phyloP scores from a whole-genome alignment of 495 filamentous ascomycete genomes.

The Penicillium odoratum region DNA sequence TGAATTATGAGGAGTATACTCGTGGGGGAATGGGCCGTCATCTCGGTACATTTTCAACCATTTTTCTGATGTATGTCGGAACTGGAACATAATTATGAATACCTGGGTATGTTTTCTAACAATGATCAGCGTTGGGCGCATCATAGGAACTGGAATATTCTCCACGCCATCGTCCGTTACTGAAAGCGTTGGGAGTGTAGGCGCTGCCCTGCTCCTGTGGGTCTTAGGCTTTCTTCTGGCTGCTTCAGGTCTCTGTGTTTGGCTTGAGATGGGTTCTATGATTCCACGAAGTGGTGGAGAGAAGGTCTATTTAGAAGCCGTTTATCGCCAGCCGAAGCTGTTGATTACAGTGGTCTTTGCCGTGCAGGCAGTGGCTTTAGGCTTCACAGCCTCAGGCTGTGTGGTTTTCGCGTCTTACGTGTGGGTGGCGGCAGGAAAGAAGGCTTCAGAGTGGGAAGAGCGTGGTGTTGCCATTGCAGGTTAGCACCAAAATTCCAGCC shows the following conservation, averaged over 20 bases:
- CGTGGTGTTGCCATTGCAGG: slow-evolving; percentile 29
- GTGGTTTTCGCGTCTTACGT: slow-evolving; percentile 42
- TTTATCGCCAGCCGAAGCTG: slow-evolving; percentile 63
- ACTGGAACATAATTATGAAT: slow-evolving; percentile 3
- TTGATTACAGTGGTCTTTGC: slow-evolving; percentile 64
- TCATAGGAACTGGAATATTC: slow-evolving; percentile 73
- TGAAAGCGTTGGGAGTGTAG: slow-evolving; percentile 62
- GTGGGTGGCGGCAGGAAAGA: slow-evolving; percentile 30
- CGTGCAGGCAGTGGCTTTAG: slow-evolving; percentile 62
- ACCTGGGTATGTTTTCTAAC: slow-evolving; percentile 6
- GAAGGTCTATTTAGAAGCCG: slow-evolving; percentile 74
- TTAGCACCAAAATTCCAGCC: too few species aligned
- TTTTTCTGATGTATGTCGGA: slow-evolving; percentile 38
- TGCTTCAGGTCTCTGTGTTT: slow-evolving; percentile 57
- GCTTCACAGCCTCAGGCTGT: slow-evolving; percentile 53
- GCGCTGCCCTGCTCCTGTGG: slow-evolving; percentile 63
- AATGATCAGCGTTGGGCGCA: slow-evolving; percentile 50
- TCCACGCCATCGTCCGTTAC: slow-evolving; percentile 65
- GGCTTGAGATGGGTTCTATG: slow-evolving; percentile 67
- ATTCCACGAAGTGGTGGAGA: slow-evolving; percentile 65
- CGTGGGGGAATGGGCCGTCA: slow-evolving; percentile 29
- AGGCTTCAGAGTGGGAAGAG: slow-evolving; percentile 33
- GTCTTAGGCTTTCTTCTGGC: slow-evolving; percentile 58
- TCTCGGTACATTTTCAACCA: slow-evolving; percentile 42
- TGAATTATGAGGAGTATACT: slow-evolving; percentile 15